Evolutionary conservation across 208 protist species (phyloP).

Genomic region (Lotmaria passim): DNA sequence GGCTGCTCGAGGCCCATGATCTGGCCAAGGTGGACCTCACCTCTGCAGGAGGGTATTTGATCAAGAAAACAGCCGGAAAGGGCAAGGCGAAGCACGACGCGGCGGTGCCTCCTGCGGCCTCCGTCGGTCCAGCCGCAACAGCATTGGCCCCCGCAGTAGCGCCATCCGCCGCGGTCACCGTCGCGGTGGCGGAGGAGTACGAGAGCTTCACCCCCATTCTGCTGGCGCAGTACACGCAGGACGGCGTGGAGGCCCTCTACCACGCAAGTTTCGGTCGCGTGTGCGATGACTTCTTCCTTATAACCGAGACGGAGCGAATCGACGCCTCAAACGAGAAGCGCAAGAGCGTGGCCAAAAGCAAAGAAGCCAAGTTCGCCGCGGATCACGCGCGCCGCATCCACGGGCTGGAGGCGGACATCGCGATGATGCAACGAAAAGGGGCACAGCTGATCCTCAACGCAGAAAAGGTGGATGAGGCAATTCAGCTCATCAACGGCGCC

Average conservation of each 20-base stretch:
- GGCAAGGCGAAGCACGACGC: not conserved
- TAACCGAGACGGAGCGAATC: conserved; percentile 89
- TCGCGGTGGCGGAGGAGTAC: conserved; percentile 55
- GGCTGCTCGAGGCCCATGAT: conserved; percentile 60
- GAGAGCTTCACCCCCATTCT: conserved; percentile 93
- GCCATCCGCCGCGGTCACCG: conserved; percentile 4
- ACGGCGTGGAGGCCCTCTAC: conserved; percentile 50
- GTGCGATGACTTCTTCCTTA: conserved; percentile 95
- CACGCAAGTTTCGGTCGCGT: conserved; percentile 86
- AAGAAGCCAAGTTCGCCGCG: conserved; percentile 90
- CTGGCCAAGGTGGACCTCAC: conserved; percentile 48
- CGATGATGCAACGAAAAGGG: conserved; percentile 70
- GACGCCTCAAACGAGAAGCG: conserved; percentile 83
- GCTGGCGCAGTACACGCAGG: conserved; percentile 79
- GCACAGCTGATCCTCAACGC: conserved; percentile 87
- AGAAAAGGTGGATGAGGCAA: conserved; percentile 90
- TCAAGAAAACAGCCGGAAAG: conserved; percentile 29
- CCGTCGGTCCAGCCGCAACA: not conserved
- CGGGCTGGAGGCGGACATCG: conserved; percentile 67
- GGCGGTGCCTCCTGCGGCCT: not conserved
- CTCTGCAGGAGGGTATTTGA: conserved; percentile 65
- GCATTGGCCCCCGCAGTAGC: conserved; percentile 5
- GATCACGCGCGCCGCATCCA: conserved; percentile 91
- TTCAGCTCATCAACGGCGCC: conserved; percentile 86
- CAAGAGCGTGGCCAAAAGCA: conserved; percentile 76